These are phyloP conservation scores for Rhizomucor pusillus DNA, from an alignment of 371 early-diverging fungal genomes.

Conservation along the genomic window DNA sequence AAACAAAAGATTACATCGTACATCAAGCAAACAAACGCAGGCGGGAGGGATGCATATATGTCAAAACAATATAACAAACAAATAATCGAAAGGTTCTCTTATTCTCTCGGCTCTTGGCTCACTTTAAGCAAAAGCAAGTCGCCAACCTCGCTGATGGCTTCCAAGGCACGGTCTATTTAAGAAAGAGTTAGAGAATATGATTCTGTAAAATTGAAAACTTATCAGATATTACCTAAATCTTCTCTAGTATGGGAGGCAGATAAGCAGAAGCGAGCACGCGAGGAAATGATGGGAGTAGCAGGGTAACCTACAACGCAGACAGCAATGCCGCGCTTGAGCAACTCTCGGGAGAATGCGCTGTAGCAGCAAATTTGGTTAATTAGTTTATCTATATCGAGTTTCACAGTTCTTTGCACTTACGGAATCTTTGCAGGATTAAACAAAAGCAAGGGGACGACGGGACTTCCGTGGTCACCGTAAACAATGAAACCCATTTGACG, in stretches of 20 bases:
- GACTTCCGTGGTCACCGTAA: conserved; percentile 93
- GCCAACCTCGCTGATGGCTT: conserved; percentile 57
- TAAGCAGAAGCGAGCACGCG: conserved; percentile 95
- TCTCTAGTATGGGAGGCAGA: conserved; percentile 94
- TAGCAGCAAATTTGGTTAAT: not conserved
- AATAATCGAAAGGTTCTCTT: too few relatives aligned
- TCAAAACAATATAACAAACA: too few relatives aligned
- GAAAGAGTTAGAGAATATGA: not conserved
- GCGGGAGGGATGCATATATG: not conserved
- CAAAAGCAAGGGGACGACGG: conserved; percentile 93
- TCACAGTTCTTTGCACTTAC: conserved; percentile 14
- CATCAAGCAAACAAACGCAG: not conserved
- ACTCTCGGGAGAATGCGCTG: conserved; percentile 91
- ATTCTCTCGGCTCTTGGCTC: not conserved
- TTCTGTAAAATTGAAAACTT: not conserved
- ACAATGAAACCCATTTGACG: conserved; percentile 94
- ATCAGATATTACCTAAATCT: conserved; percentile 67
- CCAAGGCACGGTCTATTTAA: conserved; percentile 45
- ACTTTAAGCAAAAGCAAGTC: conserved; percentile 54
- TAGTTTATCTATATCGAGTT: not conserved
- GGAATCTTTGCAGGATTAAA: conserved; percentile 97
- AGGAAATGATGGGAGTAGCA: conserved; percentile 92
- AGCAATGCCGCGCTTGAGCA: conserved; percentile 88
- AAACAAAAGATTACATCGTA: not conserved
- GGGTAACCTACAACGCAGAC: conserved; percentile 98